Conservation (phyloP, 768 basidiomycete genomes). For the Sporobolomyces pararoseus region DNA sequence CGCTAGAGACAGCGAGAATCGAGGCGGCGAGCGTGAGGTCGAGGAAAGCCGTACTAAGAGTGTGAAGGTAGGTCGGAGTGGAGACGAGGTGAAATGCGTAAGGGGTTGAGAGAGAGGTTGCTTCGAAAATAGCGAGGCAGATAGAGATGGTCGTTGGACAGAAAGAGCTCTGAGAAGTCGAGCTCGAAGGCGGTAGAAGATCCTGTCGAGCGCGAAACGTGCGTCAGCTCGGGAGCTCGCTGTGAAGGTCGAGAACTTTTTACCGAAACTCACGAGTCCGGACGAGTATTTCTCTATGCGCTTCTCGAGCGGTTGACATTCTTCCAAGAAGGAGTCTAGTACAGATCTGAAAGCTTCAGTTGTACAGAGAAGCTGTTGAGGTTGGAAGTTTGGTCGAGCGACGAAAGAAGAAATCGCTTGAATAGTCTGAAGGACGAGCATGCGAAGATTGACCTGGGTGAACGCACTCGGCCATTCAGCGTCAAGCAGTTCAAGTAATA, state of each 20-base stretch:
- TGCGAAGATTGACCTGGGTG: slow-evolving; percentile 10
- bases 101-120: slow-evolving; percentile 8
- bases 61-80: background rate
- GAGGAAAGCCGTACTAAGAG: slow-evolving; percentile 5
- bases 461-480: no score
- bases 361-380: slow-evolving; percentile 33
- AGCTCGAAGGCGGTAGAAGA: slow-evolving; percentile 11
- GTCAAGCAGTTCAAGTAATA: background rate
- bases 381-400: slow-evolving; percentile 35
- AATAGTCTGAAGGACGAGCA: slow-evolving; percentile 14
- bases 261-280: slow-evolving; percentile 20
- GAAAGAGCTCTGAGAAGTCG: background rate
- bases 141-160: slow-evolving; percentile 5
- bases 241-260: no score
- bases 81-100: slow-evolving; percentile 18
- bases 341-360: slow-evolving; percentile 23
- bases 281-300: slow-evolving; percentile 9
- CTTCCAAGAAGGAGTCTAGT: background rate
- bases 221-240: background rate
- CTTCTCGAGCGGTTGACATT: background rate
- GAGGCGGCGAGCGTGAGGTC: slow-evolving; percentile 10
- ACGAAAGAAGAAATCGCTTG: slow-evolving; percentile 13
- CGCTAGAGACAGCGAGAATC: slow-evolving; percentile 2
- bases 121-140: slow-evolving; percentile 26
- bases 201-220: slow-evolving; percentile 1